Conservation (phyloP, 2,329 filamentous ascomycete genomes). For the Trichoderma semiorbis region DNA sequence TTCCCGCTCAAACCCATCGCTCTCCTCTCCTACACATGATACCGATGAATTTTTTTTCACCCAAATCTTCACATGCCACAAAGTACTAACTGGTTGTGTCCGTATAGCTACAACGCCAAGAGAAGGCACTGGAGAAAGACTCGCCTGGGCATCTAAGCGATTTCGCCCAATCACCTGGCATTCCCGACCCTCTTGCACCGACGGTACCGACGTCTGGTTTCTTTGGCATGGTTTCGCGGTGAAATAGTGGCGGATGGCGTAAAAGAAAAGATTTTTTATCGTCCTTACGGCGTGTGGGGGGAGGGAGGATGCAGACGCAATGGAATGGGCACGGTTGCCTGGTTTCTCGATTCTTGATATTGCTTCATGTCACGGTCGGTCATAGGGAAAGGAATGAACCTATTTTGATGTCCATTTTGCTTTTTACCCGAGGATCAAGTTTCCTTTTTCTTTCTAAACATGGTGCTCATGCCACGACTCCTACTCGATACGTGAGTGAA, state of each 20-base stretch:
- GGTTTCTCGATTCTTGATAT: slow-evolving; percentile 38
- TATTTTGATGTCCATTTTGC: slow-evolving; percentile 31
- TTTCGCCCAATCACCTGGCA: slow-evolving; percentile 27
- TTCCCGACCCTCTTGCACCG: slow-evolving; percentile 24
- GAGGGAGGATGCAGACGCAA: slow-evolving; percentile 25
- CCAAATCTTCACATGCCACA: neutral
- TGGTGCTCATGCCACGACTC: neutral
- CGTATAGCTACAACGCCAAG: slow-evolving; percentile 98
- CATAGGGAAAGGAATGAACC: slow-evolving; percentile 38
- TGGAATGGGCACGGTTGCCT: slow-evolving; percentile 33
- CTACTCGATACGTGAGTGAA: neutral
- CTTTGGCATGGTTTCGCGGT: slow-evolving; percentile 30
- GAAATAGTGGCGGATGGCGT: slow-evolving; percentile 22
- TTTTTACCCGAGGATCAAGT: neutral
- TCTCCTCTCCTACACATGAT: neutral
- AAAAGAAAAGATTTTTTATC: slow-evolving; percentile 19
- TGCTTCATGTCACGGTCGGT: slow-evolving; percentile 47
- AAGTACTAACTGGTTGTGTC: neutral
- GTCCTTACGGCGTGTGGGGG: slow-evolving; percentile 27
- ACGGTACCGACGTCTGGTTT: slow-evolving; percentile 19
- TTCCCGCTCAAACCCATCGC: neutral
- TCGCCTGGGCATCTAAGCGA: slow-evolving; percentile 91
- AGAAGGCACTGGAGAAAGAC: slow-evolving; percentile 99
- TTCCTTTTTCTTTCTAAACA: neutral
- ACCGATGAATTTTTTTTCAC: neutral